Evolutionary conservation across 1,284 basidiomycete species (phyloP).

Genomic region (Microbotryum silenes-acaulis): DNA sequence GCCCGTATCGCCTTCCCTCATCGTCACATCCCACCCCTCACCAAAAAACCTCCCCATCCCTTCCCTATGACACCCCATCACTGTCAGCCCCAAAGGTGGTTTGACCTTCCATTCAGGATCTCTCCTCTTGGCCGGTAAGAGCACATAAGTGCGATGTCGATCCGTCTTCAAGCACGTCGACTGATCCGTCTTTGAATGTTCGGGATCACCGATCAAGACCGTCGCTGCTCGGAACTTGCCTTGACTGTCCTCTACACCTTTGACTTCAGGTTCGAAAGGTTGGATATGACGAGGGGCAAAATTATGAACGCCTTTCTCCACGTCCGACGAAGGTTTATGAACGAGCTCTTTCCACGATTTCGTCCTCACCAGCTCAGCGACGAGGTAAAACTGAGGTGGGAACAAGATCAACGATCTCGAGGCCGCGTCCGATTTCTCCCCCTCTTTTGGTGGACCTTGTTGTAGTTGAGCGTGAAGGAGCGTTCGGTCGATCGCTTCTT

Average conservation of each 20-base stretch:
- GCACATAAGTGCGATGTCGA: constrained; percentile 20
- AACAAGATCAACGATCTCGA: constrained; percentile 21
- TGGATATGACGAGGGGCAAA: neutral
- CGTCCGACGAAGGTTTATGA: neutral
- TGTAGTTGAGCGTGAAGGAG: constrained; percentile 11
- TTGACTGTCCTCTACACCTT: neutral
- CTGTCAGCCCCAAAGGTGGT: constrained; percentile 13
- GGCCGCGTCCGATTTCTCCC: neutral
- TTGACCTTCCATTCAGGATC: constrained; percentile 6
- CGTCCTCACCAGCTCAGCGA: constrained; percentile 23
- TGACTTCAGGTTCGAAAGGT: constrained; percentile 8
- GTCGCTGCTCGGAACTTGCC: constrained; percentile 7
- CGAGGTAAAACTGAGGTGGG: constrained; percentile 34
- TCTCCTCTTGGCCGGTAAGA: constrained; percentile 2
- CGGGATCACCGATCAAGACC: constrained; percentile 22
- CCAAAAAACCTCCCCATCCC: constrained; percentile 13
- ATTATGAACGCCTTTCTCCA: neutral
- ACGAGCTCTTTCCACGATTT: constrained; percentile 9
- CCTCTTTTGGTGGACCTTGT: neutral
- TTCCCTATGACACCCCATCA: constrained; percentile 15
- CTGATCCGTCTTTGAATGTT: neutral
- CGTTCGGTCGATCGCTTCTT: constrained; percentile 22
- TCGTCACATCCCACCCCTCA: constrained; percentile 20
- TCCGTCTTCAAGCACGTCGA: neutral
- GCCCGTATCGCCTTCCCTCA: constrained; percentile 21